Base-by-base conservation (phyloP, 2,329 filamentous ascomycete genomes). In the Calonectria crousiana region DNA sequence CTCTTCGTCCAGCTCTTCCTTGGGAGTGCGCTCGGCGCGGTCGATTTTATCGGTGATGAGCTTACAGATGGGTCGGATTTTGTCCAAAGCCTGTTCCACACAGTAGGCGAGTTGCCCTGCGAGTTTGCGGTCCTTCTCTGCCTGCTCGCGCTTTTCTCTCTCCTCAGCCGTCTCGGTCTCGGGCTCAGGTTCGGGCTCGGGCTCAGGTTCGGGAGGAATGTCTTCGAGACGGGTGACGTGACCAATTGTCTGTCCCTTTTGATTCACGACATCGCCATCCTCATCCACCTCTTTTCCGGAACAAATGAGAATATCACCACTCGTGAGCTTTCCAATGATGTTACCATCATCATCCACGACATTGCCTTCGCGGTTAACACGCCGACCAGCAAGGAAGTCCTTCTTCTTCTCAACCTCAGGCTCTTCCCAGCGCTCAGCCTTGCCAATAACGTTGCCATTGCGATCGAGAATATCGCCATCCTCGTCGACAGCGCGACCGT, bases 1-100 rank as follows among this genome's bases (percentile, higher is more conserved):
- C 81, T 98, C 95, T 83, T 98, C 96, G 81, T 98, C 95, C 30
- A 96, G 92, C 79, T 98, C 95, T 6, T 97, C 95, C 85, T 95
- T 94, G 53, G 94, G 93, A 34, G 93, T 95, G 77, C 92, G 91
- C 84, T 98, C 95, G 34, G 94, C 95, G 70, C 89, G 89, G 79
- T 98, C 94, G 80, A 98, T 94, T 86, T 93, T 90, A 91, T 95
- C 93, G 6, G 92, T 94, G 84, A 98, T 98, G 87, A 95, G 91
- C 86, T 94, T 95, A 88, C 94, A 94, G 82, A 98, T 92, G 13
- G 95, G 95, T 78, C 94, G 92, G 82, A 98, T 91, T 83, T 93
- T 94, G 81, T 98, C 95, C 9, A 98, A 89, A 18, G 95, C 95
- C 83, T 96, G 92, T 81, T 93, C 90, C 78, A 97, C 91, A 80